phyloP scores from a whole-genome alignment of 2,329 filamentous ascomycete genomes.

The Trichoderma endophyticum region DNA sequence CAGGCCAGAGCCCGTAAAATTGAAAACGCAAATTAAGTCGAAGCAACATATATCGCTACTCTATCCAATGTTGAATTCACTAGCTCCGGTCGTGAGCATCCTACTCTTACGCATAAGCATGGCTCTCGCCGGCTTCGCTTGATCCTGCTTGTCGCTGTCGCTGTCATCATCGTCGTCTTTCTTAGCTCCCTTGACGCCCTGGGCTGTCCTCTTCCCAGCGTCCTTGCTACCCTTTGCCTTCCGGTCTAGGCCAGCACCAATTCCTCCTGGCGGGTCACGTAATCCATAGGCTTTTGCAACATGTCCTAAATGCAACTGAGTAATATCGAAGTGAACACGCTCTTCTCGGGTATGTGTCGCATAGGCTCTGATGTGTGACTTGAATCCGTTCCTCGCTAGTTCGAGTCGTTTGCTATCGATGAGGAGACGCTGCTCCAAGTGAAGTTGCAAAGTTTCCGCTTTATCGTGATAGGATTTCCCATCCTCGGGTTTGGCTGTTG shows the following conservation, averaged over 20 bases:
- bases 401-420: slow-evolving; percentile 68
- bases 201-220: slow-evolving; percentile 25
- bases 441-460: slow-evolving; percentile 57
- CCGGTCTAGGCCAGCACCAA: slow-evolving; percentile 58
- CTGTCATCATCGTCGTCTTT: slow-evolving; percentile 37
- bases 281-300: slow-evolving; percentile 90
- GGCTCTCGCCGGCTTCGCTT: slow-evolving; percentile 34
- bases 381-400: slow-evolving; percentile 78
- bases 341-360: slow-evolving; percentile 89
- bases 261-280: slow-evolving; percentile 81
- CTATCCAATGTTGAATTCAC: slow-evolving; percentile 67
- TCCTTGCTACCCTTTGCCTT: slow-evolving; percentile 35
- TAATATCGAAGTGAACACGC: slow-evolving; percentile 85
- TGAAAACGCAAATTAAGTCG: not conserved
- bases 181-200: not conserved
- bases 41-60: not conserved
- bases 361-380: slow-evolving; percentile 90
- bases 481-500: slow-evolving; percentile 48
- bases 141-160: slow-evolving; percentile 31
- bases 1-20: not conserved
- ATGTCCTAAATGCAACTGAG: slow-evolving; percentile 85
- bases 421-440: slow-evolving; percentile 58
- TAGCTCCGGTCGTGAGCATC: slow-evolving; percentile 61
- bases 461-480: slow-evolving; percentile 46
- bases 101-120: slow-evolving; percentile 59